phyloP scores from a whole-genome alignment of 768 basidiomycete genomes.

The Nidularia pulvinata region DNA sequence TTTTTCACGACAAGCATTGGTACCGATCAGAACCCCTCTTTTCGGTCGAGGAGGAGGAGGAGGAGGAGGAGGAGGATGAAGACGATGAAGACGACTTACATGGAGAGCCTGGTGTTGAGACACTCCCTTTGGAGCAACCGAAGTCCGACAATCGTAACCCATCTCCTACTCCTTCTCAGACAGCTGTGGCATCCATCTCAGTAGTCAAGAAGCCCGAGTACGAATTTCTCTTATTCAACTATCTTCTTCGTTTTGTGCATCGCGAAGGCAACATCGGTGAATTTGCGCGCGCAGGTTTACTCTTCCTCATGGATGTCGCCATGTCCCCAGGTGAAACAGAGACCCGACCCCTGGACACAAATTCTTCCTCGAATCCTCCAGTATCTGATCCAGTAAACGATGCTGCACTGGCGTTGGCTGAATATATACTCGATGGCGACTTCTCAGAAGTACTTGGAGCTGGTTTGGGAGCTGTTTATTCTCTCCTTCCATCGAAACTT shows the following conservation, averaged over 20 bases:
- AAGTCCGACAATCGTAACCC: slow-evolving; percentile 16
- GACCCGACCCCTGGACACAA: slow-evolving; percentile 18
- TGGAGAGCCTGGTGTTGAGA: slow-evolving; percentile 44
- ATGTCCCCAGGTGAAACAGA: slow-evolving; percentile 73
- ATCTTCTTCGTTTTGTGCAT: slow-evolving; percentile 93
- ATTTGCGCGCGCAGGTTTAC: slow-evolving; percentile 86
- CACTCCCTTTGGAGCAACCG: neutral
- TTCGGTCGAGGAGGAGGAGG: slow-evolving; percentile 75
- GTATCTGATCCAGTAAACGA: slow-evolving; percentile 74
- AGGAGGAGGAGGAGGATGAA: slow-evolving; percentile 58
- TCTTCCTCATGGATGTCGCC: slow-evolving; percentile 96
- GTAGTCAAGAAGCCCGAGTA: slow-evolving; percentile 76
- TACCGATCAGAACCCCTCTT: slow-evolving; percentile 76
- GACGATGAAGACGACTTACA: slow-evolving; percentile 43
- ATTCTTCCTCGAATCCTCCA: slow-evolving; percentile 19
- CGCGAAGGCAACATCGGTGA: slow-evolving; percentile 94
- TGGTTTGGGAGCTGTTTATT: slow-evolving; percentile 91
- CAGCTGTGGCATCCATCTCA: slow-evolving; percentile 51
- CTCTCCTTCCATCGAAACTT: slow-evolving; percentile 86
- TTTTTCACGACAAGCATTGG: slow-evolving; percentile 95
- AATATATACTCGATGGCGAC: slow-evolving; percentile 96
- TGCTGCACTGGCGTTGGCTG: slow-evolving; percentile 85
- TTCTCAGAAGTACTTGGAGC: slow-evolving; percentile 98
- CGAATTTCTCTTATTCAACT: slow-evolving; percentile 95
- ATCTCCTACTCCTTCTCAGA: slow-evolving; percentile 66